These are phyloP conservation scores for Erythrophleum fordii DNA, from an alignment of 306 rosid species.

Conservation along the genomic window DNA sequence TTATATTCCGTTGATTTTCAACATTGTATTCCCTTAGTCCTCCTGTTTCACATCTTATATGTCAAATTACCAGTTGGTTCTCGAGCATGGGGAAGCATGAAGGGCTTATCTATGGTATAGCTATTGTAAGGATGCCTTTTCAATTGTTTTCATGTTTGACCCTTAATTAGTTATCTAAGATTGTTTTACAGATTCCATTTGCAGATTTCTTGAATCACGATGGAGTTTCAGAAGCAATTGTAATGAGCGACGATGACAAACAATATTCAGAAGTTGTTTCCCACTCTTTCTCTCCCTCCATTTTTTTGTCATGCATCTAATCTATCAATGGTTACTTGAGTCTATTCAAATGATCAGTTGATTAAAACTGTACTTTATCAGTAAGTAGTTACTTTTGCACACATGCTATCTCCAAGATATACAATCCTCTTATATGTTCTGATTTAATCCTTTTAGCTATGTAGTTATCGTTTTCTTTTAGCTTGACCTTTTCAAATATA, in stretches of 20 bases:
- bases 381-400: neutral
- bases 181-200: conserved; percentile 74
- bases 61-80: conserved; percentile 72
- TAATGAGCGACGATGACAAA: conserved; percentile 68
- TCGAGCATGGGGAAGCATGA: conserved; percentile 84
- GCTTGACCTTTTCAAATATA: conserved; percentile 29
- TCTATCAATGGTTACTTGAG: conserved; percentile 5
- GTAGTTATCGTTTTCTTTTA: neutral
- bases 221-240: conserved; percentile 69
- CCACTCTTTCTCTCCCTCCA: conserved; percentile 26
- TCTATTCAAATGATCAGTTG: conserved; percentile 21
- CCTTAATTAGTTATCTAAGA: conserved; percentile 25
- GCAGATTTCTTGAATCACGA: conserved; percentile 88
- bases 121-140: conserved; percentile 27
- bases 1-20: conserved; percentile 18
- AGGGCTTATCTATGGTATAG: conserved; percentile 84
- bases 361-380: neutral
- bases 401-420: conserved; percentile 28
- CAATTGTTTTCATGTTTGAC: conserved; percentile 18
- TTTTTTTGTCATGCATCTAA: neutral
- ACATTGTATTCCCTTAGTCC: neutral
- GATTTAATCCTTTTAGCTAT: neutral
- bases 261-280: conserved; percentile 66
- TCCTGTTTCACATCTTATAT: conserved; percentile 39
- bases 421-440: neutral